These are phyloP conservation scores for Kwoniella sp. DNA, from an alignment of 768 basidiomycete species.

Conservation along the genomic window DNA sequence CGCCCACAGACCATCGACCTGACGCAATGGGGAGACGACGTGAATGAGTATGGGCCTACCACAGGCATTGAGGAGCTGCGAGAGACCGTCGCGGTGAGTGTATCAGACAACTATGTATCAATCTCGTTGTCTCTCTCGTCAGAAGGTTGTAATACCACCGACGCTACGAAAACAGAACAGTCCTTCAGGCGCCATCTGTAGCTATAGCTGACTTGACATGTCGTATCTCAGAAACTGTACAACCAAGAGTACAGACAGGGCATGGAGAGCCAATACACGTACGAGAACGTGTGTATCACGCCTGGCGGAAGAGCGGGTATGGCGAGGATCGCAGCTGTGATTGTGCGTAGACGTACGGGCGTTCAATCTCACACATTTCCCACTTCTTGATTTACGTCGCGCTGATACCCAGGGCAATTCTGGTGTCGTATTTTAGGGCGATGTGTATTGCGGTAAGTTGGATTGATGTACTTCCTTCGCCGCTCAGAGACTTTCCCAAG, in stretches of 20 bases:
- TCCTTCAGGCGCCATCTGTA: too few species aligned
- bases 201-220: neutral
- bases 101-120: too few species aligned
- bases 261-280: conserved; percentile 81
- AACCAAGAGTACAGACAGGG: conserved; percentile 82
- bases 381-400: neutral
- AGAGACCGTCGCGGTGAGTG: conserved; percentile 73
- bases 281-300: conserved; percentile 81
- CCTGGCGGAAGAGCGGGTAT: conserved; percentile 90
- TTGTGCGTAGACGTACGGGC: conserved; percentile 52
- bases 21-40: conserved; percentile 59
- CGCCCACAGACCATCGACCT: conserved; percentile 70
- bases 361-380: neutral
- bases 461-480: neutral
- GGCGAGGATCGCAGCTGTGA: conserved; percentile 85
- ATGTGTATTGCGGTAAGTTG: conserved; percentile 63
- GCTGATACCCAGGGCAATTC: neutral
- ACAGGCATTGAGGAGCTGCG: conserved; percentile 82
- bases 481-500: too few species aligned
- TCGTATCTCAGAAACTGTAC: conserved; percentile 63
- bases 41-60: conserved; percentile 83
- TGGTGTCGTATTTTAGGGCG: conserved; percentile 18
- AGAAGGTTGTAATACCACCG: neutral
- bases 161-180: neutral
- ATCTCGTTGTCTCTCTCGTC: neutral